phyloP scores from a whole-genome alignment of 352 stramenopile genomes.

The Phytophthora fragariaefolia region DNA sequence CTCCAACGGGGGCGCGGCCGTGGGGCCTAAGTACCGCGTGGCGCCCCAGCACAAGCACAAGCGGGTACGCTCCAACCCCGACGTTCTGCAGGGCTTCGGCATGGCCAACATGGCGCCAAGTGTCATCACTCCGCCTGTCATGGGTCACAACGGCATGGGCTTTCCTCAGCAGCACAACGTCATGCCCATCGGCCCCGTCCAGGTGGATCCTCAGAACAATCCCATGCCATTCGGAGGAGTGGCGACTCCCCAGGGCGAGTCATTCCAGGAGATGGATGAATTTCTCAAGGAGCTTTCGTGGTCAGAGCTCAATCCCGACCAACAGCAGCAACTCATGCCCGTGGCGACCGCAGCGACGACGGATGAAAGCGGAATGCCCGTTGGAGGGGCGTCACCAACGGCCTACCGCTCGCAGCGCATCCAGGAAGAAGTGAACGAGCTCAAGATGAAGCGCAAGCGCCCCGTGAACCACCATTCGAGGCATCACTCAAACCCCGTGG shows the following conservation, averaged over 20 bases:
- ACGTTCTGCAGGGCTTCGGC: slow-evolving; percentile 53
- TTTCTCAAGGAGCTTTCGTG: slow-evolving; percentile 56
- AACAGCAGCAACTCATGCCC: slow-evolving; percentile 19
- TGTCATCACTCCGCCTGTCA: slow-evolving; percentile 34
- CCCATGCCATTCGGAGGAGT: slow-evolving; percentile 31
- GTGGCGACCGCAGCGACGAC: slow-evolving; percentile 10
- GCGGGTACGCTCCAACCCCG: slow-evolving; percentile 63
- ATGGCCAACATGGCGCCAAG: slow-evolving; percentile 42
- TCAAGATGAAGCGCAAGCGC: slow-evolving; percentile 86
- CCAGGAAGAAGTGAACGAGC: slow-evolving; percentile 66
- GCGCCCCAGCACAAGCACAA: slow-evolving; percentile 68
- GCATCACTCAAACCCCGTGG: slow-evolving; percentile 81
- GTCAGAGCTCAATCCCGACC: slow-evolving; percentile 42
- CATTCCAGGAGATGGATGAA: slow-evolving; percentile 65
- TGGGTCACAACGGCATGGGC: slow-evolving; percentile 19
- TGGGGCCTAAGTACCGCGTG: slow-evolving; percentile 40
- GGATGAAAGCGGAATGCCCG: slow-evolving; percentile 17
- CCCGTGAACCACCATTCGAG: slow-evolving; percentile 59
- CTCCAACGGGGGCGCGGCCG: slow-evolving; percentile 11
- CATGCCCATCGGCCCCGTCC: slow-evolving; percentile 40
- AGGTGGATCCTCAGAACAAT: slow-evolving; percentile 32
- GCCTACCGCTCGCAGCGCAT: slow-evolving; percentile 69
- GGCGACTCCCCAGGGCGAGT: slow-evolving; percentile 24
- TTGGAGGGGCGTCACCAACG: slow-evolving; percentile 38
- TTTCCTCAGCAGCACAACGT: slow-evolving; percentile 37